Base-by-base conservation (phyloP, 225 moss, liverwort and hornwort species). In the Marchantia polymorpha region DNA sequence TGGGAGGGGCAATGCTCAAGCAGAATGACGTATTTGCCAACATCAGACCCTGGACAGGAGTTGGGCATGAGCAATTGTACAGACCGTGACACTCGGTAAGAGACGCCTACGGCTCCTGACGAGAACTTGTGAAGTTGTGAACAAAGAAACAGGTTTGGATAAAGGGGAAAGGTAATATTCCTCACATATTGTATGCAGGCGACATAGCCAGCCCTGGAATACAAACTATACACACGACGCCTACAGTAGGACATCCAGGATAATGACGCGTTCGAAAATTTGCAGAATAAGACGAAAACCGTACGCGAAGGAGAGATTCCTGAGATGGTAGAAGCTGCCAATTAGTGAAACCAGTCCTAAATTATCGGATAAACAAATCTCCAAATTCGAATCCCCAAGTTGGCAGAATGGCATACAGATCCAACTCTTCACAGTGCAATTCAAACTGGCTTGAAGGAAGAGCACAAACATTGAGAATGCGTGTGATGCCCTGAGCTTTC, bases 381-480 rank as follows among this genome's bases (percentile, higher is more conserved):
- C n/a, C 0, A 7, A 69, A 50, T 71, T n/a, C 4, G 10, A 8
- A 22, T 51, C n/a, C 47, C n/a, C 23, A 47, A 22, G 48, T 20
- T 48, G 22, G 49, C 9, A 52, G 52, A 73, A 6, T 31, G 59
- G 15, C 31, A 31, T 49, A 49, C 48, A 64, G 63, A 77, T 64
- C 77, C 49, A 22, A 64, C 47, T 3, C 29, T 26, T 72, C 55
- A 67, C 13, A 26, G 7, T 12, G 31, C 12, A 71, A 47, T 59
- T 9, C 46, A 60, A 51, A 72, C 22, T 16, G 39, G 19, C n/a
- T 49, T 71, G 52, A 68, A 52, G 48, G 78, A 3, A 76, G 75
- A 77, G 70, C n/a, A 84, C 90, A 77, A 85, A 99, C 97, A 83
- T 99, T 99, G 4, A 99, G 89, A 82, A 95, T 99, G 59, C 94